Conservation (phyloP, 148 eudicot species). For the Euryodendron excelsum region DNA sequence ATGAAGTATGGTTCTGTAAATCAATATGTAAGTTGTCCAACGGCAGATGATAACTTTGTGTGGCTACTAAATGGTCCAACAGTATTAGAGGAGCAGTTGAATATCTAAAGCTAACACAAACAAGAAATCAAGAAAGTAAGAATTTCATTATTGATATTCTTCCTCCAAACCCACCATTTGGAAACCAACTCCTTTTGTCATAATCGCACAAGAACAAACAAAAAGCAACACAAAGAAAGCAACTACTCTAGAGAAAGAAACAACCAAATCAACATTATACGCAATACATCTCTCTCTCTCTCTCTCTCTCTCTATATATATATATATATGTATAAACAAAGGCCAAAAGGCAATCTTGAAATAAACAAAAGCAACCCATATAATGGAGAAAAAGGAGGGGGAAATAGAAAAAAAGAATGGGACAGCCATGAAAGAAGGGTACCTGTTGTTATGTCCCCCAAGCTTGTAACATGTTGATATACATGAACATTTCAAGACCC, state of each 20-base stretch:
- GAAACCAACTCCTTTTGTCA: no score
- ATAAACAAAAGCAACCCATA: neutral
- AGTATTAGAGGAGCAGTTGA: no score
- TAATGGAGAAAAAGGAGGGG: neutral
- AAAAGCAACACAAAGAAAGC: neutral
- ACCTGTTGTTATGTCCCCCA: conserved; percentile 1
- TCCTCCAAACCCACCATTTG: conserved; percentile 3
- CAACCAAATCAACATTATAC: conserved; percentile 5
- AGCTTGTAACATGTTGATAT: neutral
- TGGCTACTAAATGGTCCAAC: no score
- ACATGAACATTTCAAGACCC: neutral
- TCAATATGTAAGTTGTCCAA: no score
- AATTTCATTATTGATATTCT: no score
- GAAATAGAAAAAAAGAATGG: neutral
- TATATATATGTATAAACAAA: neutral
- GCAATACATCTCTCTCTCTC: no score
- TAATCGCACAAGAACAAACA: neutral
- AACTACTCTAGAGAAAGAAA: neutral
- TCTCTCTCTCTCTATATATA: no score
- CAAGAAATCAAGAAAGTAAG: no score
- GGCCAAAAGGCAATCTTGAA: neutral
- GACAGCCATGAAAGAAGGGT: conserved; percentile 9
- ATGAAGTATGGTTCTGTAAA: no score
- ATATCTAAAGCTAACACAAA: no score
- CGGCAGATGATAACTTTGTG: no score